Base-by-base conservation (phyloP, 2,329 filamentous ascomycete genomes). In the Aspergillus novofumigatus region DNA sequence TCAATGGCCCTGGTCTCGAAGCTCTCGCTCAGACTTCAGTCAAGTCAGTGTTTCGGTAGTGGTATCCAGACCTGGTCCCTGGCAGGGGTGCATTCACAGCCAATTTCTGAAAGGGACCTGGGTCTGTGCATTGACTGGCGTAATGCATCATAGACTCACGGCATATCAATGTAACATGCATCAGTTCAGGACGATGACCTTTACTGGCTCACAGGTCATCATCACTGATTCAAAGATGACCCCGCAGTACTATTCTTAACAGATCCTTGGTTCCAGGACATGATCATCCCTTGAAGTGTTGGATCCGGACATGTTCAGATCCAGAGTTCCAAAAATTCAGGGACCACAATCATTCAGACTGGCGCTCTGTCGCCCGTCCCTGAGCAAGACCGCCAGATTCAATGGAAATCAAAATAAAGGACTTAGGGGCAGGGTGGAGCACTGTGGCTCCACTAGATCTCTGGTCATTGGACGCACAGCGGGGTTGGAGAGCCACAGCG, bases 351-450 rank as follows among this genome's bases (percentile, higher is more conserved):
- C 14, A 17, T 38, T 38, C 32, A n/a, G 32, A 0, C 3, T 38
- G 14, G 3, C 5, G 5, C 14, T 7, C 14, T 7, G 14, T 38
- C 3, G 14, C 14, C 32, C 14, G 32, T 38, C 32, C 29, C 32
- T 38, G 32, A 38, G 14, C 17, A 6, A 17, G 32, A 38, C 32
- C 8, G 10, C n/a, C 17, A 51, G 10, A 35, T 29, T 10, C 9
- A 51, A 51, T 29, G 4, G 17, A 51, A 45, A 50, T 50, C 47
- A 26, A 32, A 59, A 61, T 58, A 56, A 55, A 53, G 48, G 54
- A 59, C 51, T 57, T 59, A 65, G 62, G 62, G 58, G 62, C 48
- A 53, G 57, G 57, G 50, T 54, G 59, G 58, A 49, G 25, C 26
- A 23, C 4, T 23, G 11, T 11, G 21, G 8, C 17, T 11, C 17